Evolutionary conservation across 2,329 filamentous ascomycete genomes (phyloP).

Genomic region (Phymatotrichopsis omnivora): DNA sequence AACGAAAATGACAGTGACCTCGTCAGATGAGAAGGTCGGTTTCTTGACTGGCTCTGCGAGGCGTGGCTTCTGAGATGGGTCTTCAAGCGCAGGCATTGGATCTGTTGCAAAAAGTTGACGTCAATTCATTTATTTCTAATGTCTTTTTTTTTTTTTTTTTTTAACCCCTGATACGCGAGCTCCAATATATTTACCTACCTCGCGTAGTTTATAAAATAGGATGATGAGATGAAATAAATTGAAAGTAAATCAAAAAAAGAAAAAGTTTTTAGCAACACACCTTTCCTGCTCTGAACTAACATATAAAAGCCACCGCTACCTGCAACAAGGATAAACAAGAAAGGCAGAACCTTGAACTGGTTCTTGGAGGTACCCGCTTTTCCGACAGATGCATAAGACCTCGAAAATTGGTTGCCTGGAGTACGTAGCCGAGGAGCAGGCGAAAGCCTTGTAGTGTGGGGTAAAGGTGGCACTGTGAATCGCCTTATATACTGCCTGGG

Average conservation of each 20-base stretch:
- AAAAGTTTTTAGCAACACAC: too few relatives aligned
- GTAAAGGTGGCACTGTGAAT: too few relatives aligned
- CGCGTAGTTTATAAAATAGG: too few relatives aligned
- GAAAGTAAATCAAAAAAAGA: too few relatives aligned
- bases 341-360: conserved; percentile 24
- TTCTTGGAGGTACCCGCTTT: conserved; percentile 24
- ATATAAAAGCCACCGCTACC: conserved; percentile 25
- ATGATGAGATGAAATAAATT: too few relatives aligned
- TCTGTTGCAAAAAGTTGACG: conserved; percentile 4
- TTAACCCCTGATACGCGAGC: too few relatives aligned
- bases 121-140: background rate
- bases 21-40: conserved; percentile 56
- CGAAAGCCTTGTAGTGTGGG: too few relatives aligned
- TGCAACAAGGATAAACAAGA: conserved; percentile 22
- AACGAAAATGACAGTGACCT: conserved; percentile 91
- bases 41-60: conserved; percentile 4
- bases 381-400: conserved; percentile 1
- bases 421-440: too few relatives aligned
- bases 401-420: too few relatives aligned
- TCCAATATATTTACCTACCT: too few relatives aligned
- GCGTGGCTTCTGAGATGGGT: conserved; percentile 1
- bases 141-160: too few relatives aligned
- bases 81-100: conserved; percentile 17
- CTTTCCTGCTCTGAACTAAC: conserved; percentile 22
- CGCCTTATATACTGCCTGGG: too few relatives aligned